Evolutionary conservation across 371 early-diverging fungal species (phyloP), one percentile per base, ranked within the genome.

Genomic region (Parasitella parasitica): DNA sequence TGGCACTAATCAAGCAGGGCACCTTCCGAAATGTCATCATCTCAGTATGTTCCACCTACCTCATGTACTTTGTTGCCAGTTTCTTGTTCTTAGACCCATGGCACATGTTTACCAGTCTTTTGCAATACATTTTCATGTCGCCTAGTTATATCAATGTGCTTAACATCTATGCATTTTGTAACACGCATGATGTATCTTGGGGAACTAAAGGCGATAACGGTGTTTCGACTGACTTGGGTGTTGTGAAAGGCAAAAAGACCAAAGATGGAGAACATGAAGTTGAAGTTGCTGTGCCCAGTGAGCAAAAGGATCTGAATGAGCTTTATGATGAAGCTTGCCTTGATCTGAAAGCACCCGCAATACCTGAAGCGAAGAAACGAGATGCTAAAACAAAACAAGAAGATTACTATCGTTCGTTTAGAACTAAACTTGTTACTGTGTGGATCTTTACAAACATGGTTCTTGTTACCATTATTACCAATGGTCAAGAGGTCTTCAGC

Each of bases 111-210:
- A 94, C 94, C 5, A 89, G 88, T 43, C 86, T 94, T 56, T 5
- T 92, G 20, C 95, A 94, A 75, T 97, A 97, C 72, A 72, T 94
- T 61, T 77, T 93, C 61, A 75, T 97, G 71, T 72, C 94, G 61
- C 96, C 97, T 6, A 85, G 81, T 22, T 89, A 86, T 48, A 82
- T 93, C 61, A 97, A 96, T 75, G 89, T 97, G 50, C 74, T 97
- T 56, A 95, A 87, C 78, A 92, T 95, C 6, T 98, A 95, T 60
- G 95, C 97, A 0, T 97, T 92, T 74, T 93, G 94, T 69, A 93
- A 94, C 75, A 91, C 90, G 1, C 92, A 92, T 69, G 98, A 98
- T 70, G 94, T 97, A 54, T 87, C 79, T 11, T 97, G 97, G 97
- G 97, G 97, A 22, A 96, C 97, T 28, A 96, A 96, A 77, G 96